Evolutionary conservation across 75 land plant genomes (phyloP).

Genomic region (Cryptomeria japonica): DNA sequence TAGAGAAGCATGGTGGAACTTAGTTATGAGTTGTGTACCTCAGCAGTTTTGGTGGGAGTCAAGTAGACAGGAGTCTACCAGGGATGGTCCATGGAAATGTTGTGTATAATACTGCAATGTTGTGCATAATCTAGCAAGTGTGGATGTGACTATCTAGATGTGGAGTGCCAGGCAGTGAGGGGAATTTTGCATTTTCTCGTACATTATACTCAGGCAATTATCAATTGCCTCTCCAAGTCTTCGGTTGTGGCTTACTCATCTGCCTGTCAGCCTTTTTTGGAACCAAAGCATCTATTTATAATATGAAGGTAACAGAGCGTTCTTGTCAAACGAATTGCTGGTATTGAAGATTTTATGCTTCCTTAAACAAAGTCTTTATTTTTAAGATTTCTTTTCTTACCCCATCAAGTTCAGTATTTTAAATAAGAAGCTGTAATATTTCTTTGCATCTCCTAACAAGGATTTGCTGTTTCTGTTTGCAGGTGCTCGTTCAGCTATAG

Average conservation of each 20-base stretch:
- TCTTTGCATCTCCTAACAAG: not conserved
- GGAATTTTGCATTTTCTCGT: slow-evolving; percentile 2
- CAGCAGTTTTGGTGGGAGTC: not conserved
- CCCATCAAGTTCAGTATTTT: not conserved
- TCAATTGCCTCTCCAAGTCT: not conserved
- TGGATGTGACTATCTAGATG: slow-evolving; percentile 1
- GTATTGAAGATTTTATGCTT: slow-evolving; percentile 1
- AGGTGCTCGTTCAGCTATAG: slow-evolving; percentile 3
- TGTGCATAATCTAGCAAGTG: not conserved
- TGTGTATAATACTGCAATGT: slow-evolving; percentile 10
- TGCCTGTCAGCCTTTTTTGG: not conserved
- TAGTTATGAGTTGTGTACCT: not conserved
- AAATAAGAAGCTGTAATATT: not conserved
- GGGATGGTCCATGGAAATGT: slow-evolving; percentile 6
- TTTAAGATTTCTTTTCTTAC: not conserved
- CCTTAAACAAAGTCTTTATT: not conserved
- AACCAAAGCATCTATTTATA: not conserved
- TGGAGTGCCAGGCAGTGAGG: not conserved
- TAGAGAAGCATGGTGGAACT: not conserved
- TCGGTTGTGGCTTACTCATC: slow-evolving; percentile 8
- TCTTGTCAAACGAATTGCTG: not conserved
- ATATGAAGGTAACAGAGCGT: not conserved
- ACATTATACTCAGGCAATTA: not conserved
- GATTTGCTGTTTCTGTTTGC: not conserved
- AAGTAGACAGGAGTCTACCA: not conserved